Percentiles rank a stretch among this genome's conserved stretches.
phyloP scores from a whole-genome alignment of 2,329 filamentous ascomycete genomes.

The Diaporthe longicolla region DNA sequence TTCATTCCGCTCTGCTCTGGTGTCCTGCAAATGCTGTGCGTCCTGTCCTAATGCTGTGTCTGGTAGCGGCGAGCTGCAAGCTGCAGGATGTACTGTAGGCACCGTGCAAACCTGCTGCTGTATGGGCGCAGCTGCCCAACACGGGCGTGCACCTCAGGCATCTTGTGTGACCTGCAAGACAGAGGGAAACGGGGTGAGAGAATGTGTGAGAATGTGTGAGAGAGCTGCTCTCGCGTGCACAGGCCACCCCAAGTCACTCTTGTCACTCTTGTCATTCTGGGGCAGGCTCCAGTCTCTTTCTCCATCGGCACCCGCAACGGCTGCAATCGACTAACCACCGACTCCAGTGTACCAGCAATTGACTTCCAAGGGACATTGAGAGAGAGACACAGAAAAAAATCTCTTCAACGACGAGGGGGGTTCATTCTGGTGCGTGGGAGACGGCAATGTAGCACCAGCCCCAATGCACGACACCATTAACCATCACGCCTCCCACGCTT shows the following conservation, averaged over 20 bases:
- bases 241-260: background rate
- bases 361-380: background rate
- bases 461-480: slow-evolving; percentile 4
- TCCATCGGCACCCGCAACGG: slow-evolving; percentile 11
- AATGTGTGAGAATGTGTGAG: no score
- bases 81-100: background rate
- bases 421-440: background rate
- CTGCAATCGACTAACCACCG: slow-evolving; percentile 1
- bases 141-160: background rate
- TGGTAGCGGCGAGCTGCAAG: no score
- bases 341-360: background rate
- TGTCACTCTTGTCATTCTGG: background rate
- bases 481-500: background rate
- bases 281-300: slow-evolving; percentile 2
- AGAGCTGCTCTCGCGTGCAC: background rate
- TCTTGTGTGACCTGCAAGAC: background rate
- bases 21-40: background rate
- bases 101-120: background rate
- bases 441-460: background rate
- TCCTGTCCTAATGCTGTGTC: background rate
- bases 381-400: background rate
- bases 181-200: background rate
- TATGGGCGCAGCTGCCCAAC: slow-evolving; percentile 1
- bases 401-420: slow-evolving; percentile 5
- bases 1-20: background rate